A percentile compares a stretch with the other conserved stretches of the same genome.
Evolutionary conservation across 306 rosid genomes (phyloP).

Genomic region (Canavalia ensiformis): DNA sequence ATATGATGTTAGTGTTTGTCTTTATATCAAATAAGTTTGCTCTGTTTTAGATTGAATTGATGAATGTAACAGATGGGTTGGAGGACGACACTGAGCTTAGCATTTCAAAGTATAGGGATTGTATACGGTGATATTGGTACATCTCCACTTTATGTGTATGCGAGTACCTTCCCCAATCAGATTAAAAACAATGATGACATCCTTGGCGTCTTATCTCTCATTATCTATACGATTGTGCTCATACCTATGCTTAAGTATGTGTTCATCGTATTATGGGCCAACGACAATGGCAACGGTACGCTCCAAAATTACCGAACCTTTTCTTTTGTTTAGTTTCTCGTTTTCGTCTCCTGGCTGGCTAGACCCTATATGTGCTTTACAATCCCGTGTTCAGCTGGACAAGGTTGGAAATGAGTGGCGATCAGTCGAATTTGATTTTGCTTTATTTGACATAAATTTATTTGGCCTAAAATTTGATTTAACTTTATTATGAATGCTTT

Average conservation of each 20-base stretch:
- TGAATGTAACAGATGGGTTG: slow-evolving; percentile 45
- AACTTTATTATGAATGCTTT: too few relatives aligned
- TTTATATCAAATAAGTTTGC: background rate
- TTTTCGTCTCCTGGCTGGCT: too few relatives aligned
- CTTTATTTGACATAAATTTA: too few relatives aligned
- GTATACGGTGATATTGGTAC: slow-evolving; percentile 95
- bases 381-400: too few relatives aligned
- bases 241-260: slow-evolving; percentile 78
- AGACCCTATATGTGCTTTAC: too few relatives aligned
- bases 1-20: too few relatives aligned
- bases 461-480: too few relatives aligned
- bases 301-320: background rate
- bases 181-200: slow-evolving; percentile 61
- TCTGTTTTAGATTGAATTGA: background rate
- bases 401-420: too few relatives aligned
- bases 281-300: slow-evolving; percentile 83
- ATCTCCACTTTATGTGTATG: slow-evolving; percentile 80
- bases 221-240: slow-evolving; percentile 74
- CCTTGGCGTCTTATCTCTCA: slow-evolving; percentile 73
- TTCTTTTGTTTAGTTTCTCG: too few relatives aligned
- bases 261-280: slow-evolving; percentile 79
- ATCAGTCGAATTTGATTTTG: too few relatives aligned
- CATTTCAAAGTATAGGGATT: slow-evolving; percentile 86
- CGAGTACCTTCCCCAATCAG: slow-evolving; percentile 54
- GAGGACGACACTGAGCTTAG: slow-evolving; percentile 64